These are phyloP conservation scores for Fusarium hostae DNA, from an alignment of 2,329 filamentous ascomycete species.

Conservation along the genomic window DNA sequence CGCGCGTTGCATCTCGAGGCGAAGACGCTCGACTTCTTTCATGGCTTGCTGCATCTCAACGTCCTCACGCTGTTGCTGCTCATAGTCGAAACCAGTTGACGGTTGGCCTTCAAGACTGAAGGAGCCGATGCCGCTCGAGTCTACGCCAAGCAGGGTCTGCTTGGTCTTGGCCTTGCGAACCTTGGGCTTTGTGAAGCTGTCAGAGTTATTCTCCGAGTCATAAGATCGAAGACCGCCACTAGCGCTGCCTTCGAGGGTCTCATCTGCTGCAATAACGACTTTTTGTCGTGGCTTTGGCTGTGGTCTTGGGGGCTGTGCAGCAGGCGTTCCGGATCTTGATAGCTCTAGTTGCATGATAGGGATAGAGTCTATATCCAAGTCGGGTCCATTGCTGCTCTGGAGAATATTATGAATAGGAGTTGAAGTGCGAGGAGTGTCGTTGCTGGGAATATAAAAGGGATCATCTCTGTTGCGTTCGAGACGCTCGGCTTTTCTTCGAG, in stretches of 20 bases:
- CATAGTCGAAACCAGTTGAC: conserved; percentile 63
- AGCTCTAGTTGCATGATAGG: conserved; percentile 94
- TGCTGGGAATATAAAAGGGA: conserved; percentile 86
- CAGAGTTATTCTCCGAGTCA: conserved; percentile 65
- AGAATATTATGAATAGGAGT: conserved; percentile 84
- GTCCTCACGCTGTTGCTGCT: conserved; percentile 79
- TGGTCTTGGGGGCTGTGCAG: conserved; percentile 49
- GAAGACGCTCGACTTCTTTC: conserved; percentile 85
- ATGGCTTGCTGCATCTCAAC: conserved; percentile 89
- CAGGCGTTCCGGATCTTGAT: conserved; percentile 58
- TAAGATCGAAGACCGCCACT: conserved; percentile 61
- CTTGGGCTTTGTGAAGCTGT: conserved; percentile 61
- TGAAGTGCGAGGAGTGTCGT: conserved; percentile 68
- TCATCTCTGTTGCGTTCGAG: conserved; percentile 88
- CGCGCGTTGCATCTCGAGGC: conserved; percentile 88
- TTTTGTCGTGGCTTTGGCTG: conserved; percentile 63
- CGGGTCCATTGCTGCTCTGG: conserved; percentile 76
- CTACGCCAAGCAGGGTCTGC: conserved; percentile 79
- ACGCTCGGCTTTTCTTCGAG: conserved; percentile 79
- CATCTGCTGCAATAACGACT: conserved; percentile 77
- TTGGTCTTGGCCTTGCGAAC: conserved; percentile 68
- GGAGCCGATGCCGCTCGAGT: conserved; percentile 82
- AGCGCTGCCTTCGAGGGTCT: conserved; percentile 70
- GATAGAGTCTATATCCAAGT: conserved; percentile 92
- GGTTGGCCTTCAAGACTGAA: conserved; percentile 72